Conservation (phyloP, 352 stramenopile genomes). For the Globisporangium orthogonon region DNA sequence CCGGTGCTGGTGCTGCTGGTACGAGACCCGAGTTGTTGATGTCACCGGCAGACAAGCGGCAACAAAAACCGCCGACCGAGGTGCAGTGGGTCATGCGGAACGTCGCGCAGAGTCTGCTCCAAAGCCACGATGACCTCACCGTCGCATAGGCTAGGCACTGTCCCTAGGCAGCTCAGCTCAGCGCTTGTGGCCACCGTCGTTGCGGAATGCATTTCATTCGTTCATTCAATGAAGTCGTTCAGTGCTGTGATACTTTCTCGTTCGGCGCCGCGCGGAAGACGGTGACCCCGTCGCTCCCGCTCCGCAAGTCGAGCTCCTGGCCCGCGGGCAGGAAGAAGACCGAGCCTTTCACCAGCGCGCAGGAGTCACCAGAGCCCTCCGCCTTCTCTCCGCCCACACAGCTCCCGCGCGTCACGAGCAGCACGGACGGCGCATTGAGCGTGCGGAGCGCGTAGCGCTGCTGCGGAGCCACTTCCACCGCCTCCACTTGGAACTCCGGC, state of each 20-base stretch:
- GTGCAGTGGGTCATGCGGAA: conserved; percentile 76
- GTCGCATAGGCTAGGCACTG: conserved; percentile 7
- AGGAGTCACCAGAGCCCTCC: background rate
- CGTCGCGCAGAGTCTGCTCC: conserved; percentile 57
- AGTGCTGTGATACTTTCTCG: conserved; percentile 22
- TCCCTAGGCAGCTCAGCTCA: background rate
- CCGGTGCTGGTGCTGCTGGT: background rate
- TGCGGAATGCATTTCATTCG: conserved; percentile 6
- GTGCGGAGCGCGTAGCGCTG: conserved; percentile 28
- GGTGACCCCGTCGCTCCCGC: conserved; percentile 23
- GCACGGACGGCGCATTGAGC: conserved; percentile 40
- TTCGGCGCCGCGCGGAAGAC: conserved; percentile 51
- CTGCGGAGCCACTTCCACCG: conserved; percentile 28
- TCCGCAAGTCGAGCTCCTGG: conserved; percentile 34
- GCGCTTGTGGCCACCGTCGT: background rate
- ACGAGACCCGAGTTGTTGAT: conserved; percentile 2
- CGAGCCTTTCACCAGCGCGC: conserved; percentile 18
- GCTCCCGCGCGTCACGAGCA: conserved; percentile 42
- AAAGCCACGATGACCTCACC: conserved; percentile 43
- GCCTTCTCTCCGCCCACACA: conserved; percentile 7
- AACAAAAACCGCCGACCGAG: conserved; percentile 28
- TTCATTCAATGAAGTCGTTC: conserved; percentile 2
- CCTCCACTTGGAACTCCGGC: conserved; percentile 90
- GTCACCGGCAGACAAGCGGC: conserved; percentile 16
- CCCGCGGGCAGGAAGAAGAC: conserved; percentile 50